These are phyloP conservation scores for Fusarium sp. DNA, from an alignment of 2,329 filamentous ascomycete species.

Conservation along the genomic window DNA sequence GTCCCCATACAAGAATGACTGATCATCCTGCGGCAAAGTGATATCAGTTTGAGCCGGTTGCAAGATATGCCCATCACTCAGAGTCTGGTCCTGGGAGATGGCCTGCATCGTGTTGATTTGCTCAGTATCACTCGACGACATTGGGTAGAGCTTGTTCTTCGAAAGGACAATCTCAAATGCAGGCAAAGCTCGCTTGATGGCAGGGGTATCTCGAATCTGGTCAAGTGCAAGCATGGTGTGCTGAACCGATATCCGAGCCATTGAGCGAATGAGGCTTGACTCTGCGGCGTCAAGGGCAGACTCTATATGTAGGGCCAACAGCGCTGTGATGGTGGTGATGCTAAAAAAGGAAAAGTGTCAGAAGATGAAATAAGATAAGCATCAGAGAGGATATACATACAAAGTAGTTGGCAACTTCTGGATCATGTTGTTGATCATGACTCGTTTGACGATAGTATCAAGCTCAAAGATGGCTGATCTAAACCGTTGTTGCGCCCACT, in stretches of 20 bases:
- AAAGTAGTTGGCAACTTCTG: constrained; percentile 11
- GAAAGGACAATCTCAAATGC: constrained; percentile 16
- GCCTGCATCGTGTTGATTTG: fast-evolving
- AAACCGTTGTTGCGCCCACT: constrained; percentile 32
- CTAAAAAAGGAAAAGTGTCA: background rate
- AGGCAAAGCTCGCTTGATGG: constrained; percentile 11
- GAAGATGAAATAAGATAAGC: fast-evolving
- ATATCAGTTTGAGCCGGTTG: background rate
- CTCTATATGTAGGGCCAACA: constrained; percentile 6
- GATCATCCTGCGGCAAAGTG: background rate
- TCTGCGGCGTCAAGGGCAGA: constrained; percentile 2
- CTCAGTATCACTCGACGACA: fast-evolving
- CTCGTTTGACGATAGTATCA: constrained; percentile 17
- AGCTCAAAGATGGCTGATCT: constrained; percentile 19
- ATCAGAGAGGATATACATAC: background rate
- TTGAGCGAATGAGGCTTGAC: background rate
- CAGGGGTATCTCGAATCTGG: background rate
- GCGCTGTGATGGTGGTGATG: constrained; percentile 5
- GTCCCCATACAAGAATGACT: background rate
- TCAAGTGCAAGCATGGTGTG: constrained; percentile 6
- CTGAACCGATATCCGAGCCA: constrained; percentile 15
- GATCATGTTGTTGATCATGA: constrained; percentile 5
- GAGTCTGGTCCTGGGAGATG: fast-evolving
- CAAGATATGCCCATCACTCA: background rate
- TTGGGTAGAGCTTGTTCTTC: constrained; percentile 6